These are phyloP conservation scores for Blepharisma stoltei DNA, from an alignment of 73 alveolate species.

Conservation along the genomic window DNA sequence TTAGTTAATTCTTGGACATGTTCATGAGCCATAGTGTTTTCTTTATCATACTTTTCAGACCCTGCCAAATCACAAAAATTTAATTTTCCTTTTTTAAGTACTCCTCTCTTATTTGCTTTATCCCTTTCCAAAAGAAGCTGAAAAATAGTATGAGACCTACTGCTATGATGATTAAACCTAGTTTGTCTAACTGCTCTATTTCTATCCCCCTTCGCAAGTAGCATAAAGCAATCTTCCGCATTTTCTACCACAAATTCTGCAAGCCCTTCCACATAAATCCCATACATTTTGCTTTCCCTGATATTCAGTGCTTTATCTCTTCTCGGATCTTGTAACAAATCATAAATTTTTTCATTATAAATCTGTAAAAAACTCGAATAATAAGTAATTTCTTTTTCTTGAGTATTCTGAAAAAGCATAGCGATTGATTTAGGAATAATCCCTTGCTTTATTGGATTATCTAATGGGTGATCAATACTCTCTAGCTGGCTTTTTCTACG, in stretches of 20 bases:
- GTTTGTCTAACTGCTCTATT: constrained; percentile 60
- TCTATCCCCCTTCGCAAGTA: constrained; percentile 48
- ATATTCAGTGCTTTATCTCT: constrained; percentile 38
- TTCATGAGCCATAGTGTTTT: constrained; percentile 40
- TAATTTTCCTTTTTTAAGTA: constrained; percentile 53
- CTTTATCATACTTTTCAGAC: constrained; percentile 66
- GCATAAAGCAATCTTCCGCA: constrained; percentile 45
- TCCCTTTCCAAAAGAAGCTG: constrained; percentile 51
- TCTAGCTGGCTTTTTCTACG: background rate
- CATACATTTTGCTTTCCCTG: constrained; percentile 49
- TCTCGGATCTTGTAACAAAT: constrained; percentile 35
- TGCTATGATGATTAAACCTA: constrained; percentile 45
- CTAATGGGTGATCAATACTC: no score
- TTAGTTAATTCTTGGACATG: constrained; percentile 65
- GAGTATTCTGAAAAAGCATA: constrained; percentile 18
- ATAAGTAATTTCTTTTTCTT: constrained; percentile 32
- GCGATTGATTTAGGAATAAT: constrained; percentile 13
- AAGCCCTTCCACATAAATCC: constrained; percentile 62
- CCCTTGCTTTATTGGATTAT: constrained; percentile 10
- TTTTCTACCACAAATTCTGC: constrained; percentile 53
- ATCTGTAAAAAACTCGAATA: constrained; percentile 53
- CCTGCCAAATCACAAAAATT: constrained; percentile 73
- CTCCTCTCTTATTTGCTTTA: constrained; percentile 49
- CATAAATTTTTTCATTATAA: constrained; percentile 60
- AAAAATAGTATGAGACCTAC: constrained; percentile 66